Conservation (phyloP, 2,329 filamentous ascomycete species). For the Fusarium liriodendri region DNA sequence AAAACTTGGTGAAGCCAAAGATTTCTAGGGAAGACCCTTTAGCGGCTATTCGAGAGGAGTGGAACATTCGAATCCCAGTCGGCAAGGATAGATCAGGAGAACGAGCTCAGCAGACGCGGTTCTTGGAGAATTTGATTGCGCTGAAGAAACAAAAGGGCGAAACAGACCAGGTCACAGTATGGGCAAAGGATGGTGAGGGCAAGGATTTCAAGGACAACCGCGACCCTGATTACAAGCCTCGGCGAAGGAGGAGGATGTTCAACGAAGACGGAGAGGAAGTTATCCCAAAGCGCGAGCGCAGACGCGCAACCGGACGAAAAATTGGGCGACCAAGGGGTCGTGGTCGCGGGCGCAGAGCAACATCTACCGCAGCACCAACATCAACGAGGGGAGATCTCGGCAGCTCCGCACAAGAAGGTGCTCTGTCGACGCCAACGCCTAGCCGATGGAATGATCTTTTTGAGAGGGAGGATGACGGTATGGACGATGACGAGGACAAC, state of each 20-base stretch:
- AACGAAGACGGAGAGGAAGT: conserved; percentile 43
- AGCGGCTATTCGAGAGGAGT: conserved; percentile 54
- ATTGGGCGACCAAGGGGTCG: conserved; percentile 38
- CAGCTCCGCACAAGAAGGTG: conserved; percentile 20
- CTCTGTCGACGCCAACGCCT: conserved; percentile 51
- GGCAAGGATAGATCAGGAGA: conserved; percentile 61
- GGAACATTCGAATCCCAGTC: conserved; percentile 58
- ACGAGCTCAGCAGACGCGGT: conserved; percentile 62
- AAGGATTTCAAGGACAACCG: conserved; percentile 56
- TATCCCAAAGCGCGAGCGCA: conserved; percentile 32
- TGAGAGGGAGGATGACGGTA: conserved; percentile 39
- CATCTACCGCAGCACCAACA: conserved; percentile 2
- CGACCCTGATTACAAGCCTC: conserved; percentile 54
- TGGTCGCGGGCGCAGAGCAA: conserved; percentile 21
- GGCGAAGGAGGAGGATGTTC: conserved; percentile 42
- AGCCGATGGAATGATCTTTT: conserved; percentile 49
- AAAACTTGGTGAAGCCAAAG: conserved; percentile 68
- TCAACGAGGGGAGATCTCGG: conserved; percentile 24
- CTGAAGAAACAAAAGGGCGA: conserved; percentile 74
- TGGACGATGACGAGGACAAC: conserved; percentile 42
- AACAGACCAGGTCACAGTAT: conserved; percentile 72
- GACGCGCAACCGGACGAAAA: conserved; percentile 30
- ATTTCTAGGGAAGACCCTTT: conserved; percentile 49
- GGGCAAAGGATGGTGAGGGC: conserved; percentile 58
- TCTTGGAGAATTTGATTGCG: conserved; percentile 73